These are phyloP conservation scores for Croton laevigatus DNA, from an alignment of 441 rosid species.

Conservation along the genomic window DNA sequence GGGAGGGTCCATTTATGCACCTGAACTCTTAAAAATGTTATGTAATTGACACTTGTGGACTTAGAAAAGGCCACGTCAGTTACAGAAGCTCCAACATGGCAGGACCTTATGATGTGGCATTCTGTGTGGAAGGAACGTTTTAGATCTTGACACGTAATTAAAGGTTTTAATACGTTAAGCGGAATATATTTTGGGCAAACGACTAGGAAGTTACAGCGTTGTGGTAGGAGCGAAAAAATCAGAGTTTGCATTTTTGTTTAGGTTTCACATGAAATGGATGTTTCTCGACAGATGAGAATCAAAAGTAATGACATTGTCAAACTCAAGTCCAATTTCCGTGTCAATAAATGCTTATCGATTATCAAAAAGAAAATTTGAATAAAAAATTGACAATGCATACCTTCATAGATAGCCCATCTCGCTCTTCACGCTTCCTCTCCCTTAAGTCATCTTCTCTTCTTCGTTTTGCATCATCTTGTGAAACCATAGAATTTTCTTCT, in stretches of 20 bases:
- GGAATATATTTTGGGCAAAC: no score
- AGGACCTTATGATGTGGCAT: no score
- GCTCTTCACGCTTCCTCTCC: constrained; percentile 90
- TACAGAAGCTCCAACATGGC: no score
- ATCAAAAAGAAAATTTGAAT: not conserved
- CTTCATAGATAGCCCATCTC: constrained; percentile 67
- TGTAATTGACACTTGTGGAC: no score
- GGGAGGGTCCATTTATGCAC: no score
- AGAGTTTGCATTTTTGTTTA: no score
- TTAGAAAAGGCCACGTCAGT: no score
- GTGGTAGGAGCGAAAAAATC: not conserved
- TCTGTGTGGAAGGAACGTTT: no score
- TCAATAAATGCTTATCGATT: not conserved
- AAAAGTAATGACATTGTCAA: not conserved
- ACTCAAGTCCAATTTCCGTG: not conserved
- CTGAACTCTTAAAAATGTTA: no score
- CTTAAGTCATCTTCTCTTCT: constrained; percentile 95
- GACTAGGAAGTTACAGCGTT: no score
- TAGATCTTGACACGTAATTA: no score
- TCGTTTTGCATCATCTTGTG: constrained; percentile 84
- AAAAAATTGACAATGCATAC: constrained; percentile 33
- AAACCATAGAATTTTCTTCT: constrained; percentile 72
- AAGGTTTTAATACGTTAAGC: no score
- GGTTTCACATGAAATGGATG: not conserved
- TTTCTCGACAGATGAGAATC: not conserved